Conservation (phyloP, 2,329 filamentous ascomycete genomes). For the Colletotrichum sp. region DNA sequence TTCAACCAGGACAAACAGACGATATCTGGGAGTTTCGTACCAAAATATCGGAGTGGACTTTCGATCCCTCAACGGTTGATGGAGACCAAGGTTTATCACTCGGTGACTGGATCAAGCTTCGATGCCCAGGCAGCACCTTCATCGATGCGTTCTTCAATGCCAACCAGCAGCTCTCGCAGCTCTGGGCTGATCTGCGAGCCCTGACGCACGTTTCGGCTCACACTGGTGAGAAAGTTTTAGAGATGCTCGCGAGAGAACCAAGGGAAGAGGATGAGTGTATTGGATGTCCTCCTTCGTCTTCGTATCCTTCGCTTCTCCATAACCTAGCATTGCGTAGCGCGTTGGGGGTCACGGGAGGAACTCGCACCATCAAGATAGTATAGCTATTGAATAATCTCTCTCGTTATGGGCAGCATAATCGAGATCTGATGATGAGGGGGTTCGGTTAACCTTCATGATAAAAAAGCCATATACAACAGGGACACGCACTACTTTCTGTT, state of each 20-base stretch:
- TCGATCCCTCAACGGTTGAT: too few species aligned
- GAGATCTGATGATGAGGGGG: too few species aligned
- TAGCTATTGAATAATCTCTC: too few species aligned
- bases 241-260: neutral
- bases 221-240: neutral
- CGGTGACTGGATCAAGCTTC: neutral
- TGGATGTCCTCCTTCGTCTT: neutral
- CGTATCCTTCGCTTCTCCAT: too few species aligned
- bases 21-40: neutral
- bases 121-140: neutral
- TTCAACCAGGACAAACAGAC: accelerated
- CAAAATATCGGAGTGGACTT: neutral
- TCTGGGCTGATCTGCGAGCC: neutral
- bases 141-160: accelerated
- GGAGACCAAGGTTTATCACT: too few species aligned
- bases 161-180: neutral
- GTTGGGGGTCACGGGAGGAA: too few species aligned
- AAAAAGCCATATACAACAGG: too few species aligned
- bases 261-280: neutral
- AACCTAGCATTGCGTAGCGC: too few species aligned
- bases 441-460: too few species aligned
- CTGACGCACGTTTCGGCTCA: neutral
- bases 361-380: too few species aligned
- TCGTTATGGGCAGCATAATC: too few species aligned
- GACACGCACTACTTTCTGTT: too few species aligned